phyloP scores from a whole-genome alignment of 2,329 filamentous ascomycete species.

The Venturia pyrina region DNA sequence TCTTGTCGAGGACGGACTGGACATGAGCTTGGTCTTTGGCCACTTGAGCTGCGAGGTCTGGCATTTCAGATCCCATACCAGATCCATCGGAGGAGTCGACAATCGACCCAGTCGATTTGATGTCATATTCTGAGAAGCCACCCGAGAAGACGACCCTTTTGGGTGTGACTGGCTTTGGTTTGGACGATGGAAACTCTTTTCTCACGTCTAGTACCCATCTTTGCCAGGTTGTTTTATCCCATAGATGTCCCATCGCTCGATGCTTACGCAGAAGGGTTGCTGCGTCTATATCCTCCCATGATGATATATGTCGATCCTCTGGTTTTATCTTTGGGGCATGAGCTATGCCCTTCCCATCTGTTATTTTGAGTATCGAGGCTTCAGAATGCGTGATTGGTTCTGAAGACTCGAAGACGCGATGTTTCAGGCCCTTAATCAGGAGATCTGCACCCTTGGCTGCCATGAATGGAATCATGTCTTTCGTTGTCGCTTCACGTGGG shows the following conservation, averaged over 20 bases:
- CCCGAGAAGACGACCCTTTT: background rate
- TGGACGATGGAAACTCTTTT: background rate
- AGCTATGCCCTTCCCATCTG: constrained; percentile 18
- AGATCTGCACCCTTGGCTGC: constrained; percentile 29
- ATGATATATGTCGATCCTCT: background rate
- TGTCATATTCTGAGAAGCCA: background rate
- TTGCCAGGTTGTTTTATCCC: background rate
- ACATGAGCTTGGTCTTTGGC: background rate
- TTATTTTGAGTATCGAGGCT: constrained; percentile 14
- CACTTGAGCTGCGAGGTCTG: background rate
- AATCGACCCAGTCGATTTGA: background rate
- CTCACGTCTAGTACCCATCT: background rate
- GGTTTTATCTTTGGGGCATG: constrained; percentile 63
- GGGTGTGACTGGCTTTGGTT: background rate
- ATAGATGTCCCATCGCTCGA: background rate
- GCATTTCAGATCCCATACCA: background rate
- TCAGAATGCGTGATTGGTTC: constrained; percentile 20
- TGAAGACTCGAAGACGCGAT: constrained; percentile 15
- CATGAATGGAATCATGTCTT: background rate
- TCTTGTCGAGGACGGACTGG: background rate
- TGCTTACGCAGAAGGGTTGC: background rate
- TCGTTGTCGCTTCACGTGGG: constrained; percentile 20
- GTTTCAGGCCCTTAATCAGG: background rate
- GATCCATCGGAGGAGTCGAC: background rate
- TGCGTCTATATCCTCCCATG: background rate